These are phyloP conservation scores for Oxyria digyna DNA, from an alignment of 148 eudicot genomes.

Conservation along the genomic window DNA sequence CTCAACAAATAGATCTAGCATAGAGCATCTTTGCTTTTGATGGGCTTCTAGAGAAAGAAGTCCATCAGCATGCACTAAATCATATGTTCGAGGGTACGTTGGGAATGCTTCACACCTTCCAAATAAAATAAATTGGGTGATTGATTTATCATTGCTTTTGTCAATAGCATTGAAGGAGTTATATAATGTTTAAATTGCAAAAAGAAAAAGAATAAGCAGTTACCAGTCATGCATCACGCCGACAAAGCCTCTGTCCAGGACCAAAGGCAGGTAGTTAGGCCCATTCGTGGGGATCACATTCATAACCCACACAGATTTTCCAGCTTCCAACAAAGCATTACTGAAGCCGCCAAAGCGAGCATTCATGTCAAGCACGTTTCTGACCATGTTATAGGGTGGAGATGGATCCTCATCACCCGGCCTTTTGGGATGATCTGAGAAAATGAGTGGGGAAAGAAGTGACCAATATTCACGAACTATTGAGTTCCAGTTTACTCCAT, in stretches of 20 bases:
- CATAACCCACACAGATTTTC: conserved; percentile 94
- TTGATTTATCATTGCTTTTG: neutral
- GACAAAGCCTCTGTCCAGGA: conserved; percentile 67
- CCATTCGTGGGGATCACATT: conserved; percentile 85
- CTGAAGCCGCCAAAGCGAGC: conserved; percentile 80
- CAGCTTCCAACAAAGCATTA: conserved; percentile 64
- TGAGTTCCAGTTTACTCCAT: conserved; percentile 54
- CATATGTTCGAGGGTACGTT: conserved; percentile 89
- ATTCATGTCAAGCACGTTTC: conserved; percentile 96
- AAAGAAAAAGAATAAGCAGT: neutral
- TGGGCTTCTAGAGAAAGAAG: conserved; percentile 57
- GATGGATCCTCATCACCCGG: conserved; percentile 97
- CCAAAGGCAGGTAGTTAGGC: conserved; percentile 52
- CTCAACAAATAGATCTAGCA: conserved; percentile 66
- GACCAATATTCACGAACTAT: conserved; percentile 81
- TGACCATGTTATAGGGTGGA: conserved; percentile 88
- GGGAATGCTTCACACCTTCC: conserved; percentile 99
- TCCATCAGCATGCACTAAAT: conserved; percentile 88
- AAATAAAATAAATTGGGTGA: neutral
- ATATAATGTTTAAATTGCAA: neutral
- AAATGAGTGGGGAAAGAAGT: conserved; percentile 76
- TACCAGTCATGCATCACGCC: conserved; percentile 89
- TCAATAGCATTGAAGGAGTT: neutral
- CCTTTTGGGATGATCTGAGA: conserved; percentile 97
- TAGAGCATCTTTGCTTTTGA: conserved; percentile 45